Evolutionary conservation across 208 protist species (phyloP).

Genomic region (Leishmania amazonensis): DNA sequence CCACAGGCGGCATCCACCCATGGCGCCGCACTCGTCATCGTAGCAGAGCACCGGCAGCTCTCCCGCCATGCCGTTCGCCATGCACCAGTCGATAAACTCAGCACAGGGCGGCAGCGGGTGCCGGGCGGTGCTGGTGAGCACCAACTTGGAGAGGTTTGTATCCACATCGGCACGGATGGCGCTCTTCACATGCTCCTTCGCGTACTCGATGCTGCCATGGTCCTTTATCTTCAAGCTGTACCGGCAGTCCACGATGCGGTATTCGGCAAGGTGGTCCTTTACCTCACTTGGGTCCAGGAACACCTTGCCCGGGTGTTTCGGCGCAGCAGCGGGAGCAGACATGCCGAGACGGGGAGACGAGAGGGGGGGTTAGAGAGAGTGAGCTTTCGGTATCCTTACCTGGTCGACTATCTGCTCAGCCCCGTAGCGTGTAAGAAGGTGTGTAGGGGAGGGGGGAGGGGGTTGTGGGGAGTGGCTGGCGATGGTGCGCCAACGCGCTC

Average conservation of each 20-base stretch:
- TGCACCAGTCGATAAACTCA: conserved; percentile 72
- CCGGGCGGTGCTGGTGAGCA: conserved; percentile 34
- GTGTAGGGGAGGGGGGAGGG: background rate
- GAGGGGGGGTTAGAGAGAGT: background rate
- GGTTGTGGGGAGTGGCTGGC: background rate
- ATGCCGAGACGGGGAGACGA: background rate
- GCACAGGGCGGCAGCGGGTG: conserved; percentile 61
- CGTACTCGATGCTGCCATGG: conserved; percentile 47
- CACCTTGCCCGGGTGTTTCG: conserved; percentile 44
- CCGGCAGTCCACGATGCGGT: conserved; percentile 77
- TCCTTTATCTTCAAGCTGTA: conserved; percentile 57
- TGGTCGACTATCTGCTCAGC: background rate
- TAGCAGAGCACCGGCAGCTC: conserved; percentile 77
- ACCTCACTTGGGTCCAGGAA: conserved; percentile 61
- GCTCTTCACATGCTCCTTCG: conserved; percentile 48
- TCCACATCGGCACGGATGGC: conserved; percentile 64
- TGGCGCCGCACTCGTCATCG: conserved; percentile 78
- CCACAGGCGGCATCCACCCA: conserved; percentile 82
- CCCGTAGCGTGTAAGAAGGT: background rate
- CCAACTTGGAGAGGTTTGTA: conserved; percentile 40
- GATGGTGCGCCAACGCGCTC: too few relatives aligned
- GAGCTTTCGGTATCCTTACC: background rate
- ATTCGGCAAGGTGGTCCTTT: conserved; percentile 36
- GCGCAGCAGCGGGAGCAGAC: conserved; percentile 11
- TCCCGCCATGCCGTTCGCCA: conserved; percentile 38